A percentile compares a stretch with the other conserved stretches of the same genome.
phyloP scores from a whole-genome alignment of 345 rosid genomes.

The Microthlaspi erraticum region DNA sequence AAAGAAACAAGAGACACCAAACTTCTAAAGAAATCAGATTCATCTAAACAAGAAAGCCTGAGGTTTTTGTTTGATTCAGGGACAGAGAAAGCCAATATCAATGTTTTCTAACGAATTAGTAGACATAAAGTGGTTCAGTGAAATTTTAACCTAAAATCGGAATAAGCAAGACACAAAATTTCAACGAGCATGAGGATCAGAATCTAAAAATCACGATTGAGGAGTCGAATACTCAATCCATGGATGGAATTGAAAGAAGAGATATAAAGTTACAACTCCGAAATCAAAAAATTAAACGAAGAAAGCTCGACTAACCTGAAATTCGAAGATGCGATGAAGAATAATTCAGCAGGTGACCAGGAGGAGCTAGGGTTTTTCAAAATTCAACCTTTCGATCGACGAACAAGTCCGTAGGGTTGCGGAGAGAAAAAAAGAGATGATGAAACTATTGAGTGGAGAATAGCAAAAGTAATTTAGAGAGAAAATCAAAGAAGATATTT shows the following conservation, averaged over 20 bases:
- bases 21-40: neutral
- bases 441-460: slow-evolving; percentile 1
- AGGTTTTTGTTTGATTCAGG: neutral
- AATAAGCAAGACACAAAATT: neutral
- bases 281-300: neutral
- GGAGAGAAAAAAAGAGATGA: slow-evolving; percentile 4
- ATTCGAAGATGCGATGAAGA: slow-evolving; percentile 18
- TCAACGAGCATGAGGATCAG: neutral
- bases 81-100: neutral
- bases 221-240: neutral
- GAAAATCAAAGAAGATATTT: slow-evolving; percentile 20
- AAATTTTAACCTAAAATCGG: neutral
- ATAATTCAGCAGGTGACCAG: slow-evolving; percentile 14
- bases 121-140: neutral
- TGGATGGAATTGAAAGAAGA: neutral
- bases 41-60: slow-evolving; percentile 10
- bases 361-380: slow-evolving; percentile 17
- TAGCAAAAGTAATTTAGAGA: neutral
- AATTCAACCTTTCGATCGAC: neutral
- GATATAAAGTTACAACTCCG: neutral
- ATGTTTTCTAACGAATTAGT: neutral
- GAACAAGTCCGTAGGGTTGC: neutral
- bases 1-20: slow-evolving; percentile 14
- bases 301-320: slow-evolving; percentile 17
- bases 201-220: neutral